phyloP scores from a whole-genome alignment of 768 basidiomycete genomes.

The Butyriboletus loyo region DNA sequence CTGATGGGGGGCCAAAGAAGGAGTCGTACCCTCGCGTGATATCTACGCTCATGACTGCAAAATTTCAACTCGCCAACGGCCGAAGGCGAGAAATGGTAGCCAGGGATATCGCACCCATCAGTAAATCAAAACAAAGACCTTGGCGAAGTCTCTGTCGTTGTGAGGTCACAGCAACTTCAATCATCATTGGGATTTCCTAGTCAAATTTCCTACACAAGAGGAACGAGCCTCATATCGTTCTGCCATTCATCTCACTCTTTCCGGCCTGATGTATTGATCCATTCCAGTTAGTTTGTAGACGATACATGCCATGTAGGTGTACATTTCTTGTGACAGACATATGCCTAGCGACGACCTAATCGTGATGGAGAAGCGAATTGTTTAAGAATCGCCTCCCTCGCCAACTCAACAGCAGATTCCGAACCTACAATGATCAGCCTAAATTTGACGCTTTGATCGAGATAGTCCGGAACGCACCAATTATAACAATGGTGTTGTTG shows the following conservation, averaged over 20 bases:
- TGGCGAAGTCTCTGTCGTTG: too few relatives aligned
- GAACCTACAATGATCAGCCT: slow-evolving; percentile 50
- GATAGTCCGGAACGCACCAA: slow-evolving; percentile 46
- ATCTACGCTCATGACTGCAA: slow-evolving; percentile 17
- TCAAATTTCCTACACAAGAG: too few relatives aligned
- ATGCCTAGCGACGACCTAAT: slow-evolving; percentile 19
- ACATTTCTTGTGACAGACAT: slow-evolving; percentile 5
- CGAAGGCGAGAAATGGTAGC: not conserved
- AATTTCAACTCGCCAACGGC: not conserved
- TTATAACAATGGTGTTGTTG: slow-evolving; percentile 81
- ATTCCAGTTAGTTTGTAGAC: slow-evolving; percentile 26
- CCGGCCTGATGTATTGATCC: slow-evolving; percentile 10
- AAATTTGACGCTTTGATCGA: slow-evolving; percentile 2
- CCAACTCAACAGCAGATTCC: slow-evolving; percentile 62
- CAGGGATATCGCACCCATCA: not conserved
- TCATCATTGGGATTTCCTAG: too few relatives aligned
- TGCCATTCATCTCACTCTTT: not conserved
- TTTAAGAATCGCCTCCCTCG: slow-evolving; percentile 73
- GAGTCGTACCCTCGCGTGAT: slow-evolving; percentile 41
- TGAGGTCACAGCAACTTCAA: too few relatives aligned
- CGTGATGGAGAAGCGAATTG: slow-evolving; percentile 40
- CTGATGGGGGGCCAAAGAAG: slow-evolving; percentile 64
- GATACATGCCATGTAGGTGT: slow-evolving; percentile 28
- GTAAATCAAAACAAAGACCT: not conserved
- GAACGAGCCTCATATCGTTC: too few relatives aligned